Conservation (phyloP, 306 rosid genomes). For the Corylus heterophylla region DNA sequence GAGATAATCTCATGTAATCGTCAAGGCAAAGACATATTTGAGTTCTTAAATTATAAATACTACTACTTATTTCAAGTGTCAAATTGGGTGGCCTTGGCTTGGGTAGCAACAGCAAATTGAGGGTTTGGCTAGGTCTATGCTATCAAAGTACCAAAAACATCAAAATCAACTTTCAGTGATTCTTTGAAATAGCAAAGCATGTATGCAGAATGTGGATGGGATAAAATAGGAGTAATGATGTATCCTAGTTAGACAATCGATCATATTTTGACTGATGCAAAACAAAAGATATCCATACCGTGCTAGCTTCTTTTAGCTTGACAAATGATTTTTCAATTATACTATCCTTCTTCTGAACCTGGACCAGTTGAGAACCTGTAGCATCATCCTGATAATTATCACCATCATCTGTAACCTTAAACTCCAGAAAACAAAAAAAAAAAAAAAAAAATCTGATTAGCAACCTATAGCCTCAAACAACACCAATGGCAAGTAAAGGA, state of each 20-base stretch:
- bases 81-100: not conserved
- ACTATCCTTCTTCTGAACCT: constrained; percentile 64
- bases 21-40: not conserved
- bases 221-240: not conserved
- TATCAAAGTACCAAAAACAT: not conserved
- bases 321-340: constrained; percentile 66
- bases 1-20: constrained; percentile 3
- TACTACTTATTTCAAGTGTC: not conserved
- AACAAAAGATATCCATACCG: constrained; percentile 46
- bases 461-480: constrained; percentile 18
- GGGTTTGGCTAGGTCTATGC: not conserved
- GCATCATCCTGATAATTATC: constrained; percentile 35
- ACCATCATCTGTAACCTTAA: constrained; percentile 46
- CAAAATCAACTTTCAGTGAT: not conserved
- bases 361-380: constrained; percentile 48
- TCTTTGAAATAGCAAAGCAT: not conserved
- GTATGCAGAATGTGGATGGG: constrained; percentile 11
- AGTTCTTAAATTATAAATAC: not conserved
- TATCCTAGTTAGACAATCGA: constrained; percentile 17
- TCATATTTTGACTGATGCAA: constrained; percentile 22
- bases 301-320: constrained; percentile 80
- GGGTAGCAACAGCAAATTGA: not conserved
- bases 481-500: not conserved
- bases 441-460: constrained; percentile 17
- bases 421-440: constrained; percentile 49